These are phyloP conservation scores for Trichoderma gracile DNA, from an alignment of 2,329 filamentous ascomycete genomes.

Conservation along the genomic window DNA sequence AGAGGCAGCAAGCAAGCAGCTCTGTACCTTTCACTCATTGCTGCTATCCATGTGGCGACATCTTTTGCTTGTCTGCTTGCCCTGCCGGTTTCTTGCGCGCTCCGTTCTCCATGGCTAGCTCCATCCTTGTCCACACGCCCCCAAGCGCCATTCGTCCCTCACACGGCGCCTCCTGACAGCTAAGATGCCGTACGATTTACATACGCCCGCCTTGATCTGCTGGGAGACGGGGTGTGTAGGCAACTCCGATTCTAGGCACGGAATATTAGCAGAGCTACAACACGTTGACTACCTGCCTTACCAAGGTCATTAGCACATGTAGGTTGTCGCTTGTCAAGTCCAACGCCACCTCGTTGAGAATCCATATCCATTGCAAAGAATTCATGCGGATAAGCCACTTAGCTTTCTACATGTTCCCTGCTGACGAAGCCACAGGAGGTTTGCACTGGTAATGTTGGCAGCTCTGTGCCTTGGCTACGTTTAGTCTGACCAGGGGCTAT, in stretches of 20 bases:
- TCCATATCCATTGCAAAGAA: conserved; percentile 18
- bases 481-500: conserved; percentile 21
- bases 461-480: conserved; percentile 16
- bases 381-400: conserved; percentile 21
- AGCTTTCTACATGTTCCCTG: conserved; percentile 3
- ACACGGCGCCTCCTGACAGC: conserved; percentile 7
- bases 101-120: conserved; percentile 21
- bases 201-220: neutral
- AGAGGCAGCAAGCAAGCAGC: neutral
- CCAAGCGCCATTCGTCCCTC: conserved; percentile 17
- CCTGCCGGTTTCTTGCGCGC: conserved; percentile 15
- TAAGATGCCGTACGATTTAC: conserved; percentile 10
- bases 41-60: conserved; percentile 11
- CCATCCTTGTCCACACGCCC: conserved; percentile 23
- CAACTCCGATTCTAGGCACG: neutral
- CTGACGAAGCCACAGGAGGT: conserved; percentile 16
- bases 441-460: conserved; percentile 20
- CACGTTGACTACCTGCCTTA: neutral
- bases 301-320: neutral
- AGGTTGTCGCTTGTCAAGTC: conserved; percentile 10
- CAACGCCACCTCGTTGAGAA: conserved; percentile 18
- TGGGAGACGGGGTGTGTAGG: neutral
- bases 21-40: neutral
- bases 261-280: neutral
- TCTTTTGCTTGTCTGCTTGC: neutral